phyloP scores from a whole-genome alignment of 257 asterid species.

The Nicotiana tabacum region DNA sequence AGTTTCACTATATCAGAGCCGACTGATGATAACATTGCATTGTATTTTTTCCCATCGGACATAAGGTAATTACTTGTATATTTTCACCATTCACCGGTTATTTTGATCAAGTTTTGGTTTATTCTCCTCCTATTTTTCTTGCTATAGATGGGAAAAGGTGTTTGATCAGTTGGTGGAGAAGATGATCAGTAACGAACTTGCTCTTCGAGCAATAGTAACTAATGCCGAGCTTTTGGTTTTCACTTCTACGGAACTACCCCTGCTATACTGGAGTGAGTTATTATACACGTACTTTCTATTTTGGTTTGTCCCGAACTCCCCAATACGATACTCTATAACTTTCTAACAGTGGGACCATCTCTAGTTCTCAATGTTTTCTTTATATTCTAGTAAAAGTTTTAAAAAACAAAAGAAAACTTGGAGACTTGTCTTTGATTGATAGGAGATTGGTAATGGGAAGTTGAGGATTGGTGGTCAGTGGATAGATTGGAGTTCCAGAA shows the following conservation, averaged over 20 bases:
- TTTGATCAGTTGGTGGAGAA: constrained; percentile 52
- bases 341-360: not conserved
- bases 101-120: not conserved
- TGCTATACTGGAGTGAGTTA: constrained; percentile 64
- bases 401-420: not conserved
- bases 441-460: not conserved
- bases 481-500: not conserved
- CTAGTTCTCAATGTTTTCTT: not conserved
- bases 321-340: not conserved
- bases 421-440: not conserved
- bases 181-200: constrained; percentile 49
- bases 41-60: constrained; percentile 61
- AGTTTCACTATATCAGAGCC: constrained; percentile 49
- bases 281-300: not conserved
- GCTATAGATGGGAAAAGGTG: constrained; percentile 32
- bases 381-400: not conserved
- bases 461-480: not conserved
- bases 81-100: not conserved
- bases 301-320: not conserved
- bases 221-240: constrained; percentile 83
- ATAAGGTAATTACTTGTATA: constrained; percentile 31
- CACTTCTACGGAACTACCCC: constrained; percentile 60
- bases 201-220: constrained; percentile 41
- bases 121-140: constrained; percentile 6
- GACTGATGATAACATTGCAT: constrained; percentile 51